Evolutionary conservation across 148 eudicot species (phyloP), one percentile per base, ranked within the genome.

Genomic region (Fallopia convolvulus): DNA sequence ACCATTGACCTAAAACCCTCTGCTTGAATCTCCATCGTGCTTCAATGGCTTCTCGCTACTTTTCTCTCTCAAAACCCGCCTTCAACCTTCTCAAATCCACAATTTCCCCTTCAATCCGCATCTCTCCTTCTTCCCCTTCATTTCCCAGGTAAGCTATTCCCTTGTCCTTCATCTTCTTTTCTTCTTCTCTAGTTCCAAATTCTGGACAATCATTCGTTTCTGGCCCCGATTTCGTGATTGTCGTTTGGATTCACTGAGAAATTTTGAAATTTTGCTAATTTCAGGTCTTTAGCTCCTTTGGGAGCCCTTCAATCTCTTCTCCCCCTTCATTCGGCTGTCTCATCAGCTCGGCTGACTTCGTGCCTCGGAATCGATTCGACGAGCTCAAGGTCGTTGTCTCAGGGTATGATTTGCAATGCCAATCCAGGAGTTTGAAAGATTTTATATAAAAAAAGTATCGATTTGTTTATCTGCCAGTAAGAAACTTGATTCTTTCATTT

Each of bases 391-490:
- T 89, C 98, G 47, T 83, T 92, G 92, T 89, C 97, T 84, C 93
- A 90, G 93, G 98, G 98, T 94, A 92, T 94, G 97, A 83, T 92
- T 58, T 90, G 92, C 95, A 88, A 92, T 88, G 90, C 98, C 80
- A 84, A 90, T 81, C 98, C 95, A 83, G 98, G 98, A 84, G 98
- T 92, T 87, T 94, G 98, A 55, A 75, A 77, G 15, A 58, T 58
- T 26, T 26, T 26, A 26, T 26, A 26, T 58, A 13, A 65, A 30
- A 63, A 36, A 68, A 68, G 9, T 68, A 32, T 77, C 74, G 76
- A 78, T 78, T 85, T 85, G 65, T 80, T 32, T 9, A 72, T 58
- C 26, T 78, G 76, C 70, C 81, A 82, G 87, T 85, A 85, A 85
- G 83, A 44, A 42, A 72, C 85, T 82, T 82, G 81, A 76, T 80